phyloP scores from a whole-genome alignment of 768 basidiomycete genomes.

The Podaxis pistillaris region DNA sequence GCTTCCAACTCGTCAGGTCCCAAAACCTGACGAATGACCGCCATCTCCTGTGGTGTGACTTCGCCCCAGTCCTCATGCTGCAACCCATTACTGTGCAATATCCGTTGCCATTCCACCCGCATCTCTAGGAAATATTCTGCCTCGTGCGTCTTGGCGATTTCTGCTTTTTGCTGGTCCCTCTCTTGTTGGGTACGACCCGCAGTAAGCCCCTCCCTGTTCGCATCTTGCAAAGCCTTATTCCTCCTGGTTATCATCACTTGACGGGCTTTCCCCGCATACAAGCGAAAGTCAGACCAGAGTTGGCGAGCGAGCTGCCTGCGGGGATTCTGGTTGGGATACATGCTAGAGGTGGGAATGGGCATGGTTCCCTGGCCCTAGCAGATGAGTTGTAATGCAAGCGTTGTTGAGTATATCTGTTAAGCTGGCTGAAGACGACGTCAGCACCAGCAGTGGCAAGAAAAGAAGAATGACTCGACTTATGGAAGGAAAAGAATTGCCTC shows the following conservation, averaged over 20 bases:
- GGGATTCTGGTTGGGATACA: conserved; percentile 12
- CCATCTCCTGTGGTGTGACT: conserved; percentile 37
- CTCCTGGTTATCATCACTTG: conserved; percentile 24
- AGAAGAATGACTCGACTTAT: conserved; percentile 28
- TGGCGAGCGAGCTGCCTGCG: conserved; percentile 25
- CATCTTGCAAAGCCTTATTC: conserved; percentile 21
- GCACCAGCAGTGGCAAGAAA: conserved; percentile 29
- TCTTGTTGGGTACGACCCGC: conserved; percentile 23
- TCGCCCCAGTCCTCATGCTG: conserved; percentile 43
- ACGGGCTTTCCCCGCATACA: conserved; percentile 27
- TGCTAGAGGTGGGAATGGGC: conserved; percentile 14
- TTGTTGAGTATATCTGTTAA: neutral
- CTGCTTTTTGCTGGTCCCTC: conserved; percentile 28
- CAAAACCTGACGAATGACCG: conserved; percentile 32
- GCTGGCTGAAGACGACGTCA: conserved; percentile 20
- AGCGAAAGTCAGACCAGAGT: conserved; percentile 36
- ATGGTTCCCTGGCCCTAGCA: neutral
- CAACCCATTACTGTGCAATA: conserved; percentile 32
- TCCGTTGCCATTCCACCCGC: conserved; percentile 40
- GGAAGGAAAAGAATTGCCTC: conserved; percentile 36
- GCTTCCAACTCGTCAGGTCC: conserved; percentile 36
- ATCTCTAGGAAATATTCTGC: conserved; percentile 31
- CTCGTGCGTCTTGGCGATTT: conserved; percentile 26
- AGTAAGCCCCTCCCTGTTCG: conserved; percentile 28
- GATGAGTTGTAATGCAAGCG: neutral